Percentiles rank a stretch among this genome's conserved stretches.
These are phyloP conservation scores for Boletus reticuloceps DNA, from an alignment of 768 basidiomycete species.

Conservation along the genomic window DNA sequence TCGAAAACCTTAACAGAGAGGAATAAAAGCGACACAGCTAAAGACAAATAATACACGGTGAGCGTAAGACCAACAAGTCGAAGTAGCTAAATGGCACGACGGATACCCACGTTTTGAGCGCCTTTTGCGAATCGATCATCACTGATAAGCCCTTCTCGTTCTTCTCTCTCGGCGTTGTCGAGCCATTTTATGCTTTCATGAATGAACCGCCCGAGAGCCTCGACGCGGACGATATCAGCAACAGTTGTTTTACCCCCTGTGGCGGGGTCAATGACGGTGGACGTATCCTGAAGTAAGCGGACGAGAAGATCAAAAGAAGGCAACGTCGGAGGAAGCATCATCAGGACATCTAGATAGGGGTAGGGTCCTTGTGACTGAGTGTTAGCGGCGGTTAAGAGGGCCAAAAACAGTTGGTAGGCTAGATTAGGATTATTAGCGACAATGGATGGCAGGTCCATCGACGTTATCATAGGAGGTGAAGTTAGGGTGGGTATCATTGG, in stretches of 20 bases:
- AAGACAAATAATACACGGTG: neutral
- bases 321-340: constrained; percentile 66
- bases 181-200: constrained; percentile 69
- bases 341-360: constrained; percentile 61
- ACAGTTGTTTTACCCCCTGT: constrained; percentile 54
- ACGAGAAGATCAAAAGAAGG: constrained; percentile 74
- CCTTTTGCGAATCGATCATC: constrained; percentile 75
- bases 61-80: neutral
- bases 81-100: neutral
- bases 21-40: constrained; percentile 78
- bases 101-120: constrained; percentile 59
- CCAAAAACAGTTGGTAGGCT: constrained; percentile 63
- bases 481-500: constrained; percentile 47
- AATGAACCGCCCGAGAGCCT: constrained; percentile 69
- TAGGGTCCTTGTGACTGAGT: constrained; percentile 32
- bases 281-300: constrained; percentile 62
- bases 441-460: constrained; percentile 64
- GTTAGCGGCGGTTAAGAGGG: constrained; percentile 46
- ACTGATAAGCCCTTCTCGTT: constrained; percentile 62
- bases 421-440: constrained; percentile 67
- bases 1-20: constrained; percentile 62
- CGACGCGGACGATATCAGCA: constrained; percentile 60
- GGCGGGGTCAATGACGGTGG: constrained; percentile 39
- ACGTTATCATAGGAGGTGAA: constrained; percentile 54
- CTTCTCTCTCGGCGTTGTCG: constrained; percentile 66